phyloP scores from a whole-genome alignment of 306 rosid genomes.

The Ormosia semicastrata region DNA sequence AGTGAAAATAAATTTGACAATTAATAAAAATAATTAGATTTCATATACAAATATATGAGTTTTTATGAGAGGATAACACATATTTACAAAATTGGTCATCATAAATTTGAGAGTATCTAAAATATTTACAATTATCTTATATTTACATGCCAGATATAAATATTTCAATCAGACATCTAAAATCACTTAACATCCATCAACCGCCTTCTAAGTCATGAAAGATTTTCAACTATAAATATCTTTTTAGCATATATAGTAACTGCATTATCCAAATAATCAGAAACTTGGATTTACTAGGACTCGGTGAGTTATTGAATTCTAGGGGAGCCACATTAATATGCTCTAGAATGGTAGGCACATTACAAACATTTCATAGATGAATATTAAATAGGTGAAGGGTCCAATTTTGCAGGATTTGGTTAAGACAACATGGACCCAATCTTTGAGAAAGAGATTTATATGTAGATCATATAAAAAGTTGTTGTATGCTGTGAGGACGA shows the following conservation, averaged over 20 bases:
- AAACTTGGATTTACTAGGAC: not conserved
- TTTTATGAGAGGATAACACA: not conserved
- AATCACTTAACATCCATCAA: not conserved
- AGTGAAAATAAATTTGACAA: not conserved
- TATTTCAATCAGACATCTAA: not conserved
- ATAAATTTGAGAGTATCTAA: not conserved
- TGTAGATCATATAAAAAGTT: not conserved
- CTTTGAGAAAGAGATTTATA: not conserved
- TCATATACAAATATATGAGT: not conserved
- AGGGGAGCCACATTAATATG: not conserved
- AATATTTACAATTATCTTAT: not conserved
- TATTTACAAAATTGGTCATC: not conserved
- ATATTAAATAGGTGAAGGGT: slow-evolving; percentile 9
- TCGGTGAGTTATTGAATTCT: not conserved
- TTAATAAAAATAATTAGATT: not conserved
- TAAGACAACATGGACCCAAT: not conserved
- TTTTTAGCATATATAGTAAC: not conserved
- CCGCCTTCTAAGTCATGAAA: not conserved
- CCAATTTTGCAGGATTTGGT: slow-evolving; percentile 12
- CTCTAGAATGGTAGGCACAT: not conserved
- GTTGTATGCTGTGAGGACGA: not conserved
- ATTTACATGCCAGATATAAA: not conserved
- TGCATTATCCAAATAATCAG: not conserved
- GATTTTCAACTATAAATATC: not conserved
- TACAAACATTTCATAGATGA: not conserved